phyloP scores from a whole-genome alignment of 2,329 filamentous ascomycete species.

The Fusarium sp. region DNA sequence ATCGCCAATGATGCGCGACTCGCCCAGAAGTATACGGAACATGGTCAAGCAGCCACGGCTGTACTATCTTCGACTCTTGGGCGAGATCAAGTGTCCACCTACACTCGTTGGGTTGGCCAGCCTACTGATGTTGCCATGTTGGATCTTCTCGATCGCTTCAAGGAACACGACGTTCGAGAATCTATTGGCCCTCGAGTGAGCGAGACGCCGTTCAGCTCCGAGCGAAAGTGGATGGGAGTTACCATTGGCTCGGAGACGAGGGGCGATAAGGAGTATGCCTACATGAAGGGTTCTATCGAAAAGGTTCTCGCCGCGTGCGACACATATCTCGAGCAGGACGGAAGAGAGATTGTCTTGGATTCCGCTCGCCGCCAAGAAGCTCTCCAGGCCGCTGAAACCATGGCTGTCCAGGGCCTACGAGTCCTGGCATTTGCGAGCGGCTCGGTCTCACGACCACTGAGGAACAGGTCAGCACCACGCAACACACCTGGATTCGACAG shows the following conservation, averaged over 20 bases:
- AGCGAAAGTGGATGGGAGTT: constrained; percentile 99
- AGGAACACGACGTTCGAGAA: constrained; percentile 90
- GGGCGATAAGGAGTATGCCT: constrained; percentile 81
- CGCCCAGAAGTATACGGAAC: constrained; percentile 77
- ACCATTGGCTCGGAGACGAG: constrained; percentile 75
- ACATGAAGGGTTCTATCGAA: constrained; percentile 96
- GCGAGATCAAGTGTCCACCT: constrained; percentile 66
- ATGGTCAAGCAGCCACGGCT: constrained; percentile 75
- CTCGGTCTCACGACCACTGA: constrained; percentile 63
- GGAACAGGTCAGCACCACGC: constrained; percentile 58
- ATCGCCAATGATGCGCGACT: constrained; percentile 95
- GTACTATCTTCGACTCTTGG: constrained; percentile 87
- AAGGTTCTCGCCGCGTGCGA: constrained; percentile 88
- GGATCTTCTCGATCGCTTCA: constrained; percentile 89
- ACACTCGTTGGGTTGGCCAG: constrained; percentile 95
- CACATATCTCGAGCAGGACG: constrained; percentile 88
- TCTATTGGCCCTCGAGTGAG: constrained; percentile 83
- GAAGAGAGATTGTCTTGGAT: constrained; percentile 87
- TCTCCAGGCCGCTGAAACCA: constrained; percentile 80
- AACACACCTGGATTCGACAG: constrained; percentile 63
- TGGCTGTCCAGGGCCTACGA: constrained; percentile 90
- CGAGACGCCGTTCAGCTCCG: constrained; percentile 96
- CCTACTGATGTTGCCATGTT: constrained; percentile 98
- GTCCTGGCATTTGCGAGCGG: constrained; percentile 96
- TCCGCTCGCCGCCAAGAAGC: constrained; percentile 79